A percentile compares a stretch with the other conserved stretches of the same genome.
phyloP scores from a whole-genome alignment of 768 basidiomycete genomes.

The Chalciporus sphaerocephalus region DNA sequence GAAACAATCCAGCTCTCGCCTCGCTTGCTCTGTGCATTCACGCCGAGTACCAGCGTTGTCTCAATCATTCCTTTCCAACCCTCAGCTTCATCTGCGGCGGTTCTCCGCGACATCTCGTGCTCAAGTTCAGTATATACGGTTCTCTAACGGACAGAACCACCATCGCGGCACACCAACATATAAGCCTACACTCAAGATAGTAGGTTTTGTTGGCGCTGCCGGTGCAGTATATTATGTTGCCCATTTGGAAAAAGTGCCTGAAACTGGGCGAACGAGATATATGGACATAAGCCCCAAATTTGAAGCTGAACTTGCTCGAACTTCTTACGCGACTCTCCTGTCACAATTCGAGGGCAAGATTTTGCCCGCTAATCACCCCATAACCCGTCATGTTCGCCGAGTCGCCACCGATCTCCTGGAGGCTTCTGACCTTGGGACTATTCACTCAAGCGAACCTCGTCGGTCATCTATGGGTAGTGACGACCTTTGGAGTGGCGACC shows the following conservation, averaged over 20 bases:
- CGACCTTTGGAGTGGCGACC: slow-evolving; percentile 23
- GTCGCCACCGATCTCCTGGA: slow-evolving; percentile 68
- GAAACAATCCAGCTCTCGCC: background rate
- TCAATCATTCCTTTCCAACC: background rate
- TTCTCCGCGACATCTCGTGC: slow-evolving; percentile 20
- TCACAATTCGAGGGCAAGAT: slow-evolving; percentile 49
- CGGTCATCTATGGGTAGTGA: slow-evolving; percentile 7
- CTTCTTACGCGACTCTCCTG: slow-evolving; percentile 40
- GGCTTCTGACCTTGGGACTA: slow-evolving; percentile 65
- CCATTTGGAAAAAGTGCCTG: slow-evolving; percentile 71
- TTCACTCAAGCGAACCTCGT: slow-evolving; percentile 27
- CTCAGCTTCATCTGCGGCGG: slow-evolving; percentile 6
- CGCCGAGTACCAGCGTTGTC: background rate
- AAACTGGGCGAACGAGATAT: slow-evolving; percentile 85
- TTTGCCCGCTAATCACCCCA: slow-evolving; percentile 63
- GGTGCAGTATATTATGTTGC: slow-evolving; percentile 28
- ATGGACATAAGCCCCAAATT: slow-evolving; percentile 65
- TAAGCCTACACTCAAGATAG: slow-evolving; percentile 11
- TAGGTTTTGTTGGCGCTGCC: slow-evolving; percentile 15
- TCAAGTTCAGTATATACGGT: slow-evolving; percentile 27
- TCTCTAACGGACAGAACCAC: slow-evolving; percentile 15
- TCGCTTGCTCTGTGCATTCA: background rate
- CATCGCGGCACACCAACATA: slow-evolving; percentile 3
- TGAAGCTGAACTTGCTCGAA: slow-evolving; percentile 53
- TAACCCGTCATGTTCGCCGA: slow-evolving; percentile 62